Evolutionary conservation across 2,329 filamentous ascomycete genomes (phyloP).

Genomic region (Aspergillus sp.): DNA sequence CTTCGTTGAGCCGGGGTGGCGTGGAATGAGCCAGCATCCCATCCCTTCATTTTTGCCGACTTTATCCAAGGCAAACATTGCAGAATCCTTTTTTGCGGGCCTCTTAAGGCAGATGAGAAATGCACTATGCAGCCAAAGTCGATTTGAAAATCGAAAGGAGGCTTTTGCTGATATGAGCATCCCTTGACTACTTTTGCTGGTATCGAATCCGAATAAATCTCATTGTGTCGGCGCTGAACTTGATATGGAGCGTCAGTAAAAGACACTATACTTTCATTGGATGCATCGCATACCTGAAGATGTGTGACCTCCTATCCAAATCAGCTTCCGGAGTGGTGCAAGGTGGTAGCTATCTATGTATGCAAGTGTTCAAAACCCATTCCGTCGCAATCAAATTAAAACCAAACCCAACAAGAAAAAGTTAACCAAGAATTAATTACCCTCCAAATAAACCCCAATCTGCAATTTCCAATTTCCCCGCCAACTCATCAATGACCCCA

Average conservation of each 20-base stretch:
- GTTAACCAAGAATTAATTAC: conserved; percentile 16
- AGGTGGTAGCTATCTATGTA: neutral
- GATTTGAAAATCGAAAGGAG: neutral
- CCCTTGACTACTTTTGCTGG: neutral
- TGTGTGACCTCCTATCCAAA: neutral
- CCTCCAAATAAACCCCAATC: conserved; percentile 74
- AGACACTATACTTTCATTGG: neutral
- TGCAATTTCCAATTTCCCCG: conserved; percentile 72
- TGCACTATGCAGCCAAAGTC: neutral
- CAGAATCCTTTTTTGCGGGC: neutral
- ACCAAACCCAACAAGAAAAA: neutral
- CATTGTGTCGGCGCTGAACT: neutral
- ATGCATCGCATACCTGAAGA: neutral
- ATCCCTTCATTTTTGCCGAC: neutral
- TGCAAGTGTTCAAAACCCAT: neutral
- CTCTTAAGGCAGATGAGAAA: neutral
- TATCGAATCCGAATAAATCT: neutral
- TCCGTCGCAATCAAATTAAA: neutral
- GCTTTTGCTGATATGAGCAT: neutral
- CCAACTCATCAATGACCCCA: conserved; percentile 50
- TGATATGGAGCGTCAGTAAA: neutral
- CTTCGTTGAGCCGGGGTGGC: neutral
- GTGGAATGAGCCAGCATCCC: neutral
- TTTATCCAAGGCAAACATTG: neutral
- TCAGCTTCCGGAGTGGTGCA: neutral